Percentiles rank a stretch among this genome's conserved stretches.
Conservation (phyloP, 2,329 filamentous ascomycete species). For the Phialophora verrucosa region DNA sequence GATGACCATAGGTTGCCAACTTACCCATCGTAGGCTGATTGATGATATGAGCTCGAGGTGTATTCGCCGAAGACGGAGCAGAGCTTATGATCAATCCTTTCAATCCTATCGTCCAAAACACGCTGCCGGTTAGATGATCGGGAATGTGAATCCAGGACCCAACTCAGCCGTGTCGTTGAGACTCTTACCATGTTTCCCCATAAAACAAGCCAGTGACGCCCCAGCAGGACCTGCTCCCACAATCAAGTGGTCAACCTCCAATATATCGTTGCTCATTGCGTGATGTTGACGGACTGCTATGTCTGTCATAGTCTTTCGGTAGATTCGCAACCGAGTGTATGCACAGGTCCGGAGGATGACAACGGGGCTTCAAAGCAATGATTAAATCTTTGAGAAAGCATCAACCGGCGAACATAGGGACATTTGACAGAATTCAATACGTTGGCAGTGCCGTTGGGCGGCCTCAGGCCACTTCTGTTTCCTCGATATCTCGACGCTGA, state of each 20-base stretch:
- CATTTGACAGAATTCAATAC: conserved; percentile 7
- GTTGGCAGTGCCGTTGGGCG: conserved; percentile 6
- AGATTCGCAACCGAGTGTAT: conserved; percentile 3
- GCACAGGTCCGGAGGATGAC: conserved; percentile 3
- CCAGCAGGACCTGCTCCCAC: conserved; percentile 8
- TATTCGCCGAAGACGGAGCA: conserved; percentile 10
- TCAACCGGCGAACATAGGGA: conserved; percentile 2
- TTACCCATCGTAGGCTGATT: conserved; percentile 25
- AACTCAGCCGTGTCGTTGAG: conserved; percentile 4
- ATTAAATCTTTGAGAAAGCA: conserved; percentile 1
- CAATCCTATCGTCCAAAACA: conserved; percentile 9
- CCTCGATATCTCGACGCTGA: conserved; percentile 7
- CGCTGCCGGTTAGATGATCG: conserved; percentile 13
- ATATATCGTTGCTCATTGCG: conserved; percentile 5
- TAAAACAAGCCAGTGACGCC: neutral
- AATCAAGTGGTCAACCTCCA: conserved; percentile 14
- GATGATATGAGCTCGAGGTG: conserved; percentile 29
- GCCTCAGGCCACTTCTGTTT: conserved; percentile 4
- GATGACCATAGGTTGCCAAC: conserved; percentile 1
- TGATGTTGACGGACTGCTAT: conserved; percentile 7
- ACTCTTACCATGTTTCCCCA: conserved; percentile 11
- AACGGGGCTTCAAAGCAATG: conserved; percentile 6
- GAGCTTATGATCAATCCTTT: conserved; percentile 13
- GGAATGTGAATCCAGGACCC: neutral
- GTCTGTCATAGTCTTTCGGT: conserved; percentile 9